Evolutionary conservation across 169 alveolate species (phyloP), one percentile per base, ranked within the genome.

Genomic region (Cardiosporidium cionae): DNA sequence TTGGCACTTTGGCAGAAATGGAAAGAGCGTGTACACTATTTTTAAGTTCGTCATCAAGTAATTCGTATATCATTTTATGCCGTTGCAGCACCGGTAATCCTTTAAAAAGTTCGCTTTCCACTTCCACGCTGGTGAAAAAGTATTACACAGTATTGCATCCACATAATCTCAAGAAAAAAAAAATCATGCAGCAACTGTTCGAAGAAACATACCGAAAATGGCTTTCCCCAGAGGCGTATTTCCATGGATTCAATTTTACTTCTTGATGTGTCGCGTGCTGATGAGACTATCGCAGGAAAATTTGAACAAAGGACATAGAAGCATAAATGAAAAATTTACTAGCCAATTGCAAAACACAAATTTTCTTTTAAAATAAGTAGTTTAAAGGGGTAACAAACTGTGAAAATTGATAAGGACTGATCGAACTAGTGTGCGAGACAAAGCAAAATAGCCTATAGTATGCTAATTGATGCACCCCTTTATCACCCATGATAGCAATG

Each of bases 11-110:
- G 3, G 72, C 72, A 6, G 73, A 4, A 3, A 65, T 65, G 44
- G 72, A 65, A 28, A 65, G 53, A 3, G 72, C 72, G 7, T 65
- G 72, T 16, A 65, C 54, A 6, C 3, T 3, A 3, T 3, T 6
- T 33, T 65, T 65, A 16, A 65, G 27, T 6, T 65, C 72, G 7
- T 65, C 72, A 33, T 65, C 72, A 9, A 65, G 54, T 4, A 65
- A 6, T 33, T 65, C 23, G 33, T 65, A 65, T 28, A 65, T 27
- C 16, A 65, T 6, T 33, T 6, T 28, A 6, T 65, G 72, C 16
- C 72, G 3, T 33, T 65, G 23, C 54, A 65, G 3, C 44, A 65
- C 33, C 16, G 44, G 44, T 63, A 65, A 6, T 3, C 53, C 53
- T 3, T 29, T 3, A 35, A 65, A 65, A 3, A 28, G 32, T 3